Conservation (phyloP, 1,284 basidiomycete genomes). For the Mycena sp. region DNA sequence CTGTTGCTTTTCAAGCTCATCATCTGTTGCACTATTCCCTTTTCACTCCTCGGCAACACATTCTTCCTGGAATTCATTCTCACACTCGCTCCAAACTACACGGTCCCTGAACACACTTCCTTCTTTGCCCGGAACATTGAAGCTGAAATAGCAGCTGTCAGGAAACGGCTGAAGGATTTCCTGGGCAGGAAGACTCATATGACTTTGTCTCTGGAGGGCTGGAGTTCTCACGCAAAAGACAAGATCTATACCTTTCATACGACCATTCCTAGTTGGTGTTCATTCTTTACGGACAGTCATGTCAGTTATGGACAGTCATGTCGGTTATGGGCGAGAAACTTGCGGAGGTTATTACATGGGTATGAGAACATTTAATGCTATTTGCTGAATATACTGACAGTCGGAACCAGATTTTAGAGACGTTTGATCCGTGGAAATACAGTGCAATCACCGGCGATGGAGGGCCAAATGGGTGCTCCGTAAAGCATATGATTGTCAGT, state of each 20-base stretch:
- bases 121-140: constrained; percentile 25
- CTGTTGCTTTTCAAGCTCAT: constrained; percentile 22
- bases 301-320: constrained; percentile 31
- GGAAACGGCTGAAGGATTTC: constrained; percentile 2
- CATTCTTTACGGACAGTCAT: constrained; percentile 32
- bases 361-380: background rate
- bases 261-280: constrained; percentile 10
- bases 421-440: constrained; percentile 4
- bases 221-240: constrained; percentile 19
- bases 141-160: constrained; percentile 13
- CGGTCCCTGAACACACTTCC: constrained; percentile 13
- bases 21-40: constrained; percentile 28
- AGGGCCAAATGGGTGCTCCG: constrained; percentile 30
- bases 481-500: constrained; percentile 22
- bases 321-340: constrained; percentile 32
- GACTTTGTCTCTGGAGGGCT: constrained; percentile 21
- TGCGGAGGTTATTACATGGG: background rate
- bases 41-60: constrained; percentile 11
- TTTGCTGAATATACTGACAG: background rate
- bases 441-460: constrained; percentile 33
- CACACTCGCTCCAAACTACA: constrained; percentile 3
- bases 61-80: constrained; percentile 16
- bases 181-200: constrained; percentile 12
- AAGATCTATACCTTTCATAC: constrained; percentile 23
- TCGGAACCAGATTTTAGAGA: background rate